Percentiles rank a stretch among this genome's conserved stretches.
Conservation (phyloP, 2,329 filamentous ascomycete species). For the Colletotrichum costaricense region DNA sequence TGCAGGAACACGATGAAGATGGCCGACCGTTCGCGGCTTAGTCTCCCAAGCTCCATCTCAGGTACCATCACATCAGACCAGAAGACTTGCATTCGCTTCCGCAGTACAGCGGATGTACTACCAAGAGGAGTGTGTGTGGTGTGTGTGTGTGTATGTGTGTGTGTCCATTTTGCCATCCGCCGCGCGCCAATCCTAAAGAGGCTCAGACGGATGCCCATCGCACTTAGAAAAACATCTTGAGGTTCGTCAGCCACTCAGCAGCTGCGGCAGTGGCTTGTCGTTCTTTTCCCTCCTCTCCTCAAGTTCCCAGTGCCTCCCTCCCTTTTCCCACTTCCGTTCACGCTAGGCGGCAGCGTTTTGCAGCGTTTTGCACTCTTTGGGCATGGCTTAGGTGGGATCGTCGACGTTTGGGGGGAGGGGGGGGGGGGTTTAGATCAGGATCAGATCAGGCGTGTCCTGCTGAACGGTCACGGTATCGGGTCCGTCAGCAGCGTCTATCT, state of each 20-base stretch:
- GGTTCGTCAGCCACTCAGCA: conserved; percentile 21
- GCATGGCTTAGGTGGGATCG: not conserved
- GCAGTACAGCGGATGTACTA: not conserved
- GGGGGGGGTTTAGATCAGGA: not conserved
- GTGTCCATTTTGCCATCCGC: not conserved
- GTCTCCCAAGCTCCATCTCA: not conserved
- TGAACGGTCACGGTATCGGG: not conserved
- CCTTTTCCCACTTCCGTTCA: not conserved
- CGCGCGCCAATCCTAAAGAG: conserved; percentile 20
- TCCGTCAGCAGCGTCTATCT: not conserved
- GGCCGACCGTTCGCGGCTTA: not conserved
- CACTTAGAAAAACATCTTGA: not conserved
- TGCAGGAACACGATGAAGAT: not conserved
- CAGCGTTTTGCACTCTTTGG: not conserved
- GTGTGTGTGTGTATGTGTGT: not conserved
- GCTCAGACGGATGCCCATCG: conserved; percentile 5
- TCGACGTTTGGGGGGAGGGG: not conserved
- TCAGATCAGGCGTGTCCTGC: not conserved
- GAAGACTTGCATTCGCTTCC: not conserved
- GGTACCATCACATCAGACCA: not conserved
- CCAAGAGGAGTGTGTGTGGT: not conserved
- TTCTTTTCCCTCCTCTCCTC: not conserved
- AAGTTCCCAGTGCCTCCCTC: not conserved
- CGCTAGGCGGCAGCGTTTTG: not conserved
- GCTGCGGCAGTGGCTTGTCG: conserved; percentile 27